Conservation (phyloP, 176 grass and related monocot species). For the Chrysopogon serrulatus region DNA sequence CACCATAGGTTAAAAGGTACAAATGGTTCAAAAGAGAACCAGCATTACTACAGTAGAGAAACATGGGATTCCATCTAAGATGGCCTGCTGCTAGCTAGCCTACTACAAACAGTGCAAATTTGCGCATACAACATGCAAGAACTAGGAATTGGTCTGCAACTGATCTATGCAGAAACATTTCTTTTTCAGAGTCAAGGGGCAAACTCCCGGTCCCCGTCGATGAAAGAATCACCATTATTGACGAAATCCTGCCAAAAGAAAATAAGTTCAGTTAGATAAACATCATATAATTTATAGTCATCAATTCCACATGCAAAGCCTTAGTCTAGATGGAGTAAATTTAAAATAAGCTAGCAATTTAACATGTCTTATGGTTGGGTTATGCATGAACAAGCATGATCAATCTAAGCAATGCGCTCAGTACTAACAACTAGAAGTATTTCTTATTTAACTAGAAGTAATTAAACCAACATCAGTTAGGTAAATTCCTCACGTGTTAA, state of each 20-base stretch:
- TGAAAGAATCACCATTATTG: not conserved
- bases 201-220: not conserved
- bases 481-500: not conserved
- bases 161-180: not conserved
- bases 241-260: not conserved
- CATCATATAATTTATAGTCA: not conserved
- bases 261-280: not conserved
- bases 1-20: not conserved
- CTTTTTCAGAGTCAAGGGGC: not conserved
- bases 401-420: not conserved
- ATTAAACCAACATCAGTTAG: not conserved
- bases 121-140: not conserved
- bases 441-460: too few relatives aligned
- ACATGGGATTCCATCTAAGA: not conserved
- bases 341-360: not conserved
- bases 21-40: not conserved
- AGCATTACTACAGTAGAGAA: not conserved
- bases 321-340: not conserved
- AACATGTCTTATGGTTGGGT: not conserved
- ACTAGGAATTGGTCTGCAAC: not conserved
- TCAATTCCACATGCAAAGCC: not conserved
- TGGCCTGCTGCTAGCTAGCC: constrained; percentile 18
- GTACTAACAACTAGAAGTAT: not conserved
- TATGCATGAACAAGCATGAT: not conserved
- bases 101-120: not conserved